A percentile compares a stretch with the other conserved stretches of the same genome.
Evolutionary conservation across 176 grass and related monocot species (phyloP).

Genomic region (Aegilops tauschii): DNA sequence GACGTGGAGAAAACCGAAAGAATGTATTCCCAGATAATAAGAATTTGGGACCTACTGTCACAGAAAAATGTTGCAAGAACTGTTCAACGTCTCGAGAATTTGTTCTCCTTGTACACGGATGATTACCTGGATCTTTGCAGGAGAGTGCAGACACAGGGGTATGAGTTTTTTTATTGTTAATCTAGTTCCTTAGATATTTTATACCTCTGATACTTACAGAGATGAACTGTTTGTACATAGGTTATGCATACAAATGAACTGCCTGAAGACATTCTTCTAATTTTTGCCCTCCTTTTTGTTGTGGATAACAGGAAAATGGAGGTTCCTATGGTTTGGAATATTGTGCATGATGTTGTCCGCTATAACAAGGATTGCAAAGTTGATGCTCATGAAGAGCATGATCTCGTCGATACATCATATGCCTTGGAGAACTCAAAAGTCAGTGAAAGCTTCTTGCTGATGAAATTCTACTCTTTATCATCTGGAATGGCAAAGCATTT

Average conservation of each 20-base stretch:
- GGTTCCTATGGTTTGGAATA: conserved; percentile 63
- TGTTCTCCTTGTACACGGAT: conserved; percentile 77
- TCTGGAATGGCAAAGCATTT: conserved; percentile 66
- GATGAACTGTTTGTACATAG: not conserved
- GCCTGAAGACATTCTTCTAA: not conserved
- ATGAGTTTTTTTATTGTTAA: conserved; percentile 13
- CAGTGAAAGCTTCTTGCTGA: conserved; percentile 73
- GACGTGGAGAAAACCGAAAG: conserved; percentile 48
- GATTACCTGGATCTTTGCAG: conserved; percentile 56
- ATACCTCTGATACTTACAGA: not conserved
- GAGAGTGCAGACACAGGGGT: conserved; percentile 45
- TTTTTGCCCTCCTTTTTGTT: not conserved
- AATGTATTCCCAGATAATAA: conserved; percentile 62
- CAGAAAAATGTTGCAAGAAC: conserved; percentile 38
- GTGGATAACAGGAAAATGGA: conserved; percentile 54
- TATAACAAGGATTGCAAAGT: conserved; percentile 39
- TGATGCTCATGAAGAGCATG: conserved; percentile 28
- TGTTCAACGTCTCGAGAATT: conserved; percentile 55
- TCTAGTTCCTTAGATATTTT: not conserved
- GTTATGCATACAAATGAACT: not conserved
- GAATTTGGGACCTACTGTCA: conserved; percentile 71
- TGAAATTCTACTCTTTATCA: conserved; percentile 90
- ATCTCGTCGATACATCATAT: conserved; percentile 8
- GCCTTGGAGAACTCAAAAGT: conserved; percentile 72
- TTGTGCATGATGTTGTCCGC: conserved; percentile 37